These are phyloP conservation scores for Wickerhamiella cacticola DNA, from an alignment of 805 yeast species.

Conservation along the genomic window DNA sequence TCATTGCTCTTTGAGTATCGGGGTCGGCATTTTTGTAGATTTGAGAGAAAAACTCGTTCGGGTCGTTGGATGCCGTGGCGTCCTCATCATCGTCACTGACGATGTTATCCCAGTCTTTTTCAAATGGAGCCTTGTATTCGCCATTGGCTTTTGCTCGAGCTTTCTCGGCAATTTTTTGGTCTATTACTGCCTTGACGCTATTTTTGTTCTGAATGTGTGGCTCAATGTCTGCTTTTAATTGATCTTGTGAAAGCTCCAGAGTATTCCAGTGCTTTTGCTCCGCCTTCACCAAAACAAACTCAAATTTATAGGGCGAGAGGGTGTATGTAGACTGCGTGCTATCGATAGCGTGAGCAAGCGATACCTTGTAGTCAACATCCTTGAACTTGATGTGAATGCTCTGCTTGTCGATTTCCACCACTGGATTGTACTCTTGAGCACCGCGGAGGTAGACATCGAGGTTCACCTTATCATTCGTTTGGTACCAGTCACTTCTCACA, in stretches of 20 bases:
- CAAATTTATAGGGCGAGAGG: conserved; percentile 64
- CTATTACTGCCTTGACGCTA: not conserved
- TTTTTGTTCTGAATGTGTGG: not conserved
- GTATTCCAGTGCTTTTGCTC: conserved; percentile 38
- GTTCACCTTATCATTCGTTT: conserved; percentile 43
- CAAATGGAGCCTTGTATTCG: conserved; percentile 52
- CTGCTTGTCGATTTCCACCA: conserved; percentile 30
- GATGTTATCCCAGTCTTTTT: conserved; percentile 54
- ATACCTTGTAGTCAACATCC: conserved; percentile 41
- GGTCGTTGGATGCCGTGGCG: conserved; percentile 29
- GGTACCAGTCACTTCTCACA: conserved; percentile 53
- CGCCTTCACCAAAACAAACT: conserved; percentile 46
- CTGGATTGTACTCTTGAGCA: conserved; percentile 38
- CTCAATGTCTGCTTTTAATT: no score
- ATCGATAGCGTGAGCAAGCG: conserved; percentile 41
- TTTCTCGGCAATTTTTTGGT: not conserved
- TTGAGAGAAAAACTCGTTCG: conserved; percentile 55
- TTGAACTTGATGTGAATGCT: conserved; percentile 11
- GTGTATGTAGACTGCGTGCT: conserved; percentile 35
- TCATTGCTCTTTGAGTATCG: conserved; percentile 86
- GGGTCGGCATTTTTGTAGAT: conserved; percentile 72
- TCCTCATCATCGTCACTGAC: conserved; percentile 35
- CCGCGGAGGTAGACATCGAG: conserved; percentile 61
- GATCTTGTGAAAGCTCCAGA: not conserved
- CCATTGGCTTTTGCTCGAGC: not conserved